Conservation (phyloP, 75 land plant species). For the Chamaecyparis obtusa region DNA sequence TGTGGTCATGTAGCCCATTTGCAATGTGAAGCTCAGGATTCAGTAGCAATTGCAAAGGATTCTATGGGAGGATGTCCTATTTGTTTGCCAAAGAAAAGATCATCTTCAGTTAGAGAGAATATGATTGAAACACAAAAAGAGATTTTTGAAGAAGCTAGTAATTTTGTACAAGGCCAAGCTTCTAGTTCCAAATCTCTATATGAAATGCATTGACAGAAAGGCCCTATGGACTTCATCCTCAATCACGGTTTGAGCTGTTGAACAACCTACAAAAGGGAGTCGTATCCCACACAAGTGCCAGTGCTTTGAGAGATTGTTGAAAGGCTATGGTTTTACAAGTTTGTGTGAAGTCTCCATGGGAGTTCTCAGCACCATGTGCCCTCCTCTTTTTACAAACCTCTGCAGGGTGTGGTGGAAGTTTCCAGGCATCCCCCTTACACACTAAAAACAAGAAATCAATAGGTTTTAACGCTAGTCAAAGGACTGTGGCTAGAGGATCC, state of each 20-base stretch:
- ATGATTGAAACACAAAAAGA: conserved; percentile 30
- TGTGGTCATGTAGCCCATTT: conserved; percentile 91
- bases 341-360: too few relatives aligned
- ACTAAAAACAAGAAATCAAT: too few relatives aligned
- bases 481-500: too few relatives aligned
- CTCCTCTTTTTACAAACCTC: too few relatives aligned
- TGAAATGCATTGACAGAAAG: conserved; percentile 40
- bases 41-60: conserved; percentile 13
- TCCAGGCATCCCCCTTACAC: too few relatives aligned
- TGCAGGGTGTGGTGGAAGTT: too few relatives aligned
- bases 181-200: conserved; percentile 19
- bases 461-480: too few relatives aligned
- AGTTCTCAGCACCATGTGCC: too few relatives aligned
- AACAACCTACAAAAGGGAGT: conserved; percentile 60
- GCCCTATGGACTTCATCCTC: conserved; percentile 40
- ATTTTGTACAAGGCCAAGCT: conserved; percentile 9
- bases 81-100: conserved; percentile 59
- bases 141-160: conserved; percentile 28
- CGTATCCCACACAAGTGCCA: too few relatives aligned
- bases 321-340: too few relatives aligned
- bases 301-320: too few relatives aligned
- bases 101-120: conserved; percentile 35
- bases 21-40: conserved; percentile 56
- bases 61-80: conserved; percentile 51
- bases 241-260: conserved; percentile 81